Evolutionary conservation across 1,284 basidiomycete species (phyloP).

Genomic region (Pseudozyma sp.): DNA sequence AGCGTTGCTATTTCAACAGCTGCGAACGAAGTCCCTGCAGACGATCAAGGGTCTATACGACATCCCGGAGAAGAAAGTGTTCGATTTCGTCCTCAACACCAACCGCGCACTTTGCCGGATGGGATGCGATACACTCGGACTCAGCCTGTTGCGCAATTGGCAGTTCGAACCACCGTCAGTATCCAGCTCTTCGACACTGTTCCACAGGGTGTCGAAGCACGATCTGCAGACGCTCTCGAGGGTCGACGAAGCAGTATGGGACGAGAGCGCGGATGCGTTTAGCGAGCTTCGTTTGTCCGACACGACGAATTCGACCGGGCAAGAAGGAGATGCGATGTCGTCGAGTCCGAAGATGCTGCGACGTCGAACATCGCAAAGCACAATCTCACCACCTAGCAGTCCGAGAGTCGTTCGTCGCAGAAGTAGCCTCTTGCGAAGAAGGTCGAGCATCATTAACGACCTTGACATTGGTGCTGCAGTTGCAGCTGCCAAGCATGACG

Average conservation of each 20-base stretch:
- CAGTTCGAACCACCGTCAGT: conserved; percentile 81
- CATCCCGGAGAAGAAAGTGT: conserved; percentile 85
- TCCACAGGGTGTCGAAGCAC: conserved; percentile 39
- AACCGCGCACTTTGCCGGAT: conserved; percentile 89
- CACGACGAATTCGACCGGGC: neutral
- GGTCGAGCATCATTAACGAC: conserved; percentile 55
- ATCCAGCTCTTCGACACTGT: conserved; percentile 63
- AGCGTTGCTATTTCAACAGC: conserved; percentile 87
- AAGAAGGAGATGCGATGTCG: neutral
- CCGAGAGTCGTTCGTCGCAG: conserved; percentile 31
- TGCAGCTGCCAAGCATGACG: neutral
- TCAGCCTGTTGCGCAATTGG: conserved; percentile 88
- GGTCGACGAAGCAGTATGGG: conserved; percentile 29
- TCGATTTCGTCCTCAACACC: conserved; percentile 92
- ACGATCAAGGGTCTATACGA: conserved; percentile 89
- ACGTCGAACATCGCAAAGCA: conserved; percentile 25
- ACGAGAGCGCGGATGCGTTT: conserved; percentile 21
- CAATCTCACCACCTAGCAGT: conserved; percentile 43
- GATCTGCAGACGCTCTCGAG: conserved; percentile 39
- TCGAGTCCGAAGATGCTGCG: conserved; percentile 18
- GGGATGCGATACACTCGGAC: conserved; percentile 91
- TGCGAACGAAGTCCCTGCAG: conserved; percentile 88
- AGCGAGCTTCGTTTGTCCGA: conserved; percentile 17
- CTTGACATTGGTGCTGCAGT: conserved; percentile 40
- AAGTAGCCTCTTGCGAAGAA: conserved; percentile 40